Conservation (phyloP, 2,329 filamentous ascomycete genomes). For the Aspergillus novofumigatus region DNA sequence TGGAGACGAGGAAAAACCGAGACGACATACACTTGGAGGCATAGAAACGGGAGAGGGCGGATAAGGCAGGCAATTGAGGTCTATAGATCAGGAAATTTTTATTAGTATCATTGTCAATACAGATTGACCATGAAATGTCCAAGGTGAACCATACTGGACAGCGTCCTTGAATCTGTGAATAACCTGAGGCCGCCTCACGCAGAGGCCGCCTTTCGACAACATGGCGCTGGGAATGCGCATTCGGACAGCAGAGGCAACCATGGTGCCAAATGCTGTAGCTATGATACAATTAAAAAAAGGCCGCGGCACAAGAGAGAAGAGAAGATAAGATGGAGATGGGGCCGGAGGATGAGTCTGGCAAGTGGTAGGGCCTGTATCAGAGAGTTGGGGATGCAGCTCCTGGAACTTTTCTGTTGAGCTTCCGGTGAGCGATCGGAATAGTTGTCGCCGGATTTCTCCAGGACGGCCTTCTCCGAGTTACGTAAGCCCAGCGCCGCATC, state of each 20-base stretch:
- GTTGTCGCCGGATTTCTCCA: constrained; percentile 22
- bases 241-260: constrained; percentile 51
- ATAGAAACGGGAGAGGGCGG: constrained; percentile 63
- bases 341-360: constrained; percentile 17
- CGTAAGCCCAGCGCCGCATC: constrained; percentile 17
- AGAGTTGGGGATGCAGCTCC: constrained; percentile 25
- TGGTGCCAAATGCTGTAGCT: constrained; percentile 39
- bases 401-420: constrained; percentile 43
- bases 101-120: constrained; percentile 17
- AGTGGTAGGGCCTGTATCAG: constrained; percentile 26
- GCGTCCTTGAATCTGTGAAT: constrained; percentile 42
- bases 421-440: constrained; percentile 36
- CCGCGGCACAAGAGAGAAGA: constrained; percentile 19
- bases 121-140: background rate
- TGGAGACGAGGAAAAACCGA: constrained; percentile 10
- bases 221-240: constrained; percentile 44
- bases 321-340: constrained; percentile 16
- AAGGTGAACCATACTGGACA: constrained; percentile 33
- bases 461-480: constrained; percentile 9
- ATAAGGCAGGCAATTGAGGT: constrained; percentile 49
- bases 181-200: constrained; percentile 44
- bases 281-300: constrained; percentile 18
- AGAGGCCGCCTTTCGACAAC: constrained; percentile 37
- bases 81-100: constrained; percentile 18
- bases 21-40: constrained; percentile 60